Base-by-base conservation (phyloP, 148 eudicot genomes). In the Camellia sinensis region DNA sequence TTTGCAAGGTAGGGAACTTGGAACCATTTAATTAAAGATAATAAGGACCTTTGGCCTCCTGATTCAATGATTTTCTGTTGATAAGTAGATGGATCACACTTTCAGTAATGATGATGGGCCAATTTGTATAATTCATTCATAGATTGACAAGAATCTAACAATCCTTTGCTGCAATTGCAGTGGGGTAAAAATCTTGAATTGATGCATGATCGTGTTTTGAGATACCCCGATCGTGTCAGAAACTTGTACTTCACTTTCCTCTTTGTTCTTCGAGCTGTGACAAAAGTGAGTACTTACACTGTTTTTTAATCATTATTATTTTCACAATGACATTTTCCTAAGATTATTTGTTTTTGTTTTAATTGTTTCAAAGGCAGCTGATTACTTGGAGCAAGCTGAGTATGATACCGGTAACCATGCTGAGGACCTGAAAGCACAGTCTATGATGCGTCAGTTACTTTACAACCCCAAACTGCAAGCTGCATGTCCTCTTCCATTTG, bases 401-500 rank as follows among this genome's bases (percentile, higher is more conserved):
- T 94, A 94, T 76, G 90, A 90, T 84, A 92, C 98, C 50, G 92
- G 98, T 71, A 94, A 92, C 83, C 80, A 67, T 40, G 89, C 81
- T 77, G 96, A 92, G 75, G 98, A 94, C 84, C 83, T 92, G 79
- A 94, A 84, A 85, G 87, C 96, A 21, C 89, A 87, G 81, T 94
- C 94, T 79, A 84, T 92, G 81, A 78, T 92, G 84, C 87, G 85
- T 45, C 91, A 90, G 83, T 77, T 94, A 37, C 88, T 92, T 64
- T 88, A 89, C 83, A 79, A 92, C 79, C 84, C 88, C 1, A 90
- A 89, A 83, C 83, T 94, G 62, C 86, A 87, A 73, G 85, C 89
- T 77, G 98, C 96, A 76, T 94, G 98, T 69, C 93, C 96, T 22
- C 85, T 94, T 81, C 98, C 96, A 17, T 94, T 92, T 78, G 93